Percentiles rank a stretch among this genome's conserved stretches.
phyloP scores from a whole-genome alignment of 169 alveolate species.

The Eimeria praecox region DNA sequence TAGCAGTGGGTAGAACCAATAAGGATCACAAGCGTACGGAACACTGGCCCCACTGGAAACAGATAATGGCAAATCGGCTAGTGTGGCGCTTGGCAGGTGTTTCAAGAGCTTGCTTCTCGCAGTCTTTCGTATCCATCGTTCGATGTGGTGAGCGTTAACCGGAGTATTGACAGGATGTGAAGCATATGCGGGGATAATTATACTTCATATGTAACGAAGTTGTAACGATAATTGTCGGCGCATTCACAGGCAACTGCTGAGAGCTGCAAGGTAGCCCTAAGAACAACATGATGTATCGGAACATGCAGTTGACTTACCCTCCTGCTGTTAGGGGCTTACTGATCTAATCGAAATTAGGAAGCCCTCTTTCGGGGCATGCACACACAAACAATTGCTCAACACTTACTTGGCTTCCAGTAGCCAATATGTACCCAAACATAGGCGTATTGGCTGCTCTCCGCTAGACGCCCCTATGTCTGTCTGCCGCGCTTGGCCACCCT shows the following conservation, averaged over 20 bases:
- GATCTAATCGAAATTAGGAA: not conserved
- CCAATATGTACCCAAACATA: too few relatives aligned
- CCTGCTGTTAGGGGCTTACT: not conserved
- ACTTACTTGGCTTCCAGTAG: too few relatives aligned
- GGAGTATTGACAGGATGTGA: too few relatives aligned
- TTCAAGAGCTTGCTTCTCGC: not conserved
- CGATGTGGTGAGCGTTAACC: not conserved
- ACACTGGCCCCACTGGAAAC: not conserved
- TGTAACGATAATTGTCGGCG: not conserved
- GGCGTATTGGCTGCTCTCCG: too few relatives aligned
- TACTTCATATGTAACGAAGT: not conserved
- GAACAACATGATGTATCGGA: not conserved
- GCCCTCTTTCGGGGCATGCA: not conserved
- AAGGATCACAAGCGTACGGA: too few relatives aligned
- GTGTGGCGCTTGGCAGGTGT: not conserved
- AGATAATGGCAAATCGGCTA: not conserved
- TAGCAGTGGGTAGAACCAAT: too few relatives aligned
- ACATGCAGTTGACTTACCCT: not conserved
- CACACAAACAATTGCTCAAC: too few relatives aligned
- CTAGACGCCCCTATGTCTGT: too few relatives aligned
- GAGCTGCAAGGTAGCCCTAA: not conserved
- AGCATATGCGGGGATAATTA: too few relatives aligned
- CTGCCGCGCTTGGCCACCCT: too few relatives aligned
- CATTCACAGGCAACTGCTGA: not conserved
- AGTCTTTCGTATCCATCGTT: not conserved